Evolutionary conservation across 371 early-diverging fungal genomes (phyloP).

Genomic region (Batrachochytrium dendrobatidis): DNA sequence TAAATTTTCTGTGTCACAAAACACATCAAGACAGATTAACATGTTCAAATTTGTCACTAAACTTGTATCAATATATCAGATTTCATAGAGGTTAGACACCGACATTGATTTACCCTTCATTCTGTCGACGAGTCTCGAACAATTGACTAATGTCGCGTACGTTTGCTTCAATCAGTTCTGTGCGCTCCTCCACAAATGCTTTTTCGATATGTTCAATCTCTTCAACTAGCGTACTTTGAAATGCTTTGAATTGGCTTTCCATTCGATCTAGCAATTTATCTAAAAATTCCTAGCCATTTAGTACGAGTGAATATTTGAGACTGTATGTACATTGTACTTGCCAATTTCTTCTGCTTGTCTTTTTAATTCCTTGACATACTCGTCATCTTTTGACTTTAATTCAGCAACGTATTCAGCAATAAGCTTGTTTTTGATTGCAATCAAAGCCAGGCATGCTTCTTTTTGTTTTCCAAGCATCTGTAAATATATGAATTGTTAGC

Average conservation of each 20-base stretch:
- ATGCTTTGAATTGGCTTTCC: constrained; percentile 37
- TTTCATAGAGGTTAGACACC: no score
- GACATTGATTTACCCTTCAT: constrained; percentile 27
- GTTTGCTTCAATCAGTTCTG: constrained; percentile 37
- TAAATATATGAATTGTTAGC: not conserved
- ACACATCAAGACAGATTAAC: not conserved
- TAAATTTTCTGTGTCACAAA: constrained; percentile 24
- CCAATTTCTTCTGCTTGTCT: constrained; percentile 48
- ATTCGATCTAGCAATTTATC: constrained; percentile 34
- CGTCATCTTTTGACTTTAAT: constrained; percentile 44
- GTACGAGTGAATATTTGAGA: not conserved
- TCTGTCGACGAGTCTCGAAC: constrained; percentile 25
- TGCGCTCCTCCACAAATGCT: constrained; percentile 42
- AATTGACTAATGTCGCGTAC: constrained; percentile 32
- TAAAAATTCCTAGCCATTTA: not conserved
- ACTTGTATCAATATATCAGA: not conserved
- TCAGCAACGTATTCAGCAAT: constrained; percentile 40
- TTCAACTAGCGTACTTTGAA: constrained; percentile 33
- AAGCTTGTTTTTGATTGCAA: constrained; percentile 36
- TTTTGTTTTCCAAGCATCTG: constrained; percentile 31
- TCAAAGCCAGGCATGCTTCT: constrained; percentile 29
- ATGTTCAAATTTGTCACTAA: not conserved
- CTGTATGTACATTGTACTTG: not conserved
- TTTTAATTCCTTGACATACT: constrained; percentile 49
- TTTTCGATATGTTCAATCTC: constrained; percentile 44